phyloP scores from a whole-genome alignment of 2,329 filamentous ascomycete genomes.

The Aspergillus sp. region DNA sequence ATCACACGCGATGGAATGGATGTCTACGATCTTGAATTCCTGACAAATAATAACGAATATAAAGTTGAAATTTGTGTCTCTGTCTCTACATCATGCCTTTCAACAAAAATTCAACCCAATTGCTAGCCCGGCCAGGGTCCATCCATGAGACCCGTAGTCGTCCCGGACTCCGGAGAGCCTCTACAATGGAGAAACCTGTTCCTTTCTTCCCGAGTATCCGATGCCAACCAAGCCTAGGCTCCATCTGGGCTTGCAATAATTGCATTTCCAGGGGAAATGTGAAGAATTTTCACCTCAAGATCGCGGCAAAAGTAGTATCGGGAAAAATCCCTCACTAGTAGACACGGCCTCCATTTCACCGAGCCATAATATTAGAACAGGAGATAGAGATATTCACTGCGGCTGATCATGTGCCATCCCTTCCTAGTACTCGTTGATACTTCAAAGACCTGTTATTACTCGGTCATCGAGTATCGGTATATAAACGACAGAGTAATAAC shows the following conservation, averaged over 20 bases:
- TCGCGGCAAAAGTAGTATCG: neutral
- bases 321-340: constrained; percentile 3
- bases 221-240: constrained; percentile 18
- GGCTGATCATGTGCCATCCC: constrained; percentile 1
- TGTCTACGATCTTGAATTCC: neutral
- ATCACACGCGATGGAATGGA: too few relatives aligned
- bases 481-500: neutral
- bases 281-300: constrained; percentile 8
- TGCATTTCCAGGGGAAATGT: neutral
- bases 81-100: neutral
- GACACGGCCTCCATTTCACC: neutral
- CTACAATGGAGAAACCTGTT: constrained; percentile 26
- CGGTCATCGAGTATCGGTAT: neutral
- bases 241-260: neutral
- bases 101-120: neutral
- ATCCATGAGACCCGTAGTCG: too few relatives aligned
- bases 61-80: neutral
- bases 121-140: neutral
- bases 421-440: neutral
- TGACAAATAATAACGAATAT: neutral
- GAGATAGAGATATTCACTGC: neutral
- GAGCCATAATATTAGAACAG: constrained; percentile 2
- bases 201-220: constrained; percentile 30
- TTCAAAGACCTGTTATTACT: neutral
- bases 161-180: constrained; percentile 3